Base-by-base conservation (phyloP, 768 basidiomycete genomes). In the Saitozyma podzolica region DNA sequence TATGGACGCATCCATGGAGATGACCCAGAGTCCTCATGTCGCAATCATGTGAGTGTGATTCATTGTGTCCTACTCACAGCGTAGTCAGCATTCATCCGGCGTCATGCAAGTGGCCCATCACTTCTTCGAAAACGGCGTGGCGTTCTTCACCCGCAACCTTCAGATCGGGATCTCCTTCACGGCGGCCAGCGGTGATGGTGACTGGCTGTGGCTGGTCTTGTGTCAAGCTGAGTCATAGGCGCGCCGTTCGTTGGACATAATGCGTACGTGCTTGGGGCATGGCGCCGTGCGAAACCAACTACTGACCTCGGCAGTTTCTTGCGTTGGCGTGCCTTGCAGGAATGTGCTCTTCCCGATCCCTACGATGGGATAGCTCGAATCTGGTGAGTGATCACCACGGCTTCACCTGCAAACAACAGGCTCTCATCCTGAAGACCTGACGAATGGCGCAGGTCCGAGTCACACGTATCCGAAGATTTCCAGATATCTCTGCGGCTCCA, bases 81-180 rank as follows among this genome's bases (percentile, higher is more conserved):
- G 13, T 4, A 40, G 37, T 19, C 92, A 93, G 73, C 91, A 94
- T 75, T 89, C 89, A 70, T 91, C 89, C 8, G 89, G 91, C 70
- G 91, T 93, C 68, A 91, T 92, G 88, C 90, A 92, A 78, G 90
- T 92, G 59, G 90, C 88, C 0, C 83, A 88, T 77, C 88, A 91
- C 78, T 93, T 89, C 80, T 92, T 94, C 72, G 92, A 95, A 75
- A 92, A 92, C 68, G 90, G 89, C 13, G 88, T 93, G 64, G 86
- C 92, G 11, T 88, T 88, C 78, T 93, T 95, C 80, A 93, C 92
- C 1, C 85, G 86, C 16, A 85, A 90, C 40, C 91, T 93, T 80
- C 92, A 93, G 55, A 56, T 40, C 16, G 75, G 75, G 37, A 79
- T 79, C 50, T 76, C 76, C 2, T 75, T 67, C 62, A 70, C 69